Percentiles rank a stretch among this genome's conserved stretches.
These are phyloP conservation scores for Neurospora sp. DNA, from an alignment of 495 filamentous ascomycete genomes.

Conservation along the genomic window DNA sequence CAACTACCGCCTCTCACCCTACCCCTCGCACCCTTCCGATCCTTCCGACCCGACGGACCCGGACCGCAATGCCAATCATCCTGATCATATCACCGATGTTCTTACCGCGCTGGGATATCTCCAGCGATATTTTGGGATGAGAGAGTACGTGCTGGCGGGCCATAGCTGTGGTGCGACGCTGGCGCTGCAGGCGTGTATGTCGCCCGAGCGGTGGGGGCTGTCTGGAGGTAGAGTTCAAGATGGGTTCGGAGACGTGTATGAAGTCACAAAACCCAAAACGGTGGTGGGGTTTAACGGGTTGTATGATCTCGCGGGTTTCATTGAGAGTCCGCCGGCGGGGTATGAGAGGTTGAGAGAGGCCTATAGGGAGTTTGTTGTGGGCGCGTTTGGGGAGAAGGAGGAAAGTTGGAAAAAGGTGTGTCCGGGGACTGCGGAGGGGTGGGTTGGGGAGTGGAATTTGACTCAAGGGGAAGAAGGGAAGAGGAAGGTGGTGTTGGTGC, in stretches of 20 bases:
- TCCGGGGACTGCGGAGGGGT: conserved; percentile 26
- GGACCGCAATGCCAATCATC: conserved; percentile 45
- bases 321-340: conserved; percentile 5
- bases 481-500: conserved; percentile 20
- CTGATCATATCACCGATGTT: conserved; percentile 66
- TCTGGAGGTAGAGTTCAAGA: too few relatives aligned
- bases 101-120: conserved; percentile 51
- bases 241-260: too few relatives aligned
- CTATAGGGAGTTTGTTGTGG: conserved; percentile 50
- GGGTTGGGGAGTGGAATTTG: conserved; percentile 16
- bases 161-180: conserved; percentile 71
- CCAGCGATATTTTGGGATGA: conserved; percentile 29
- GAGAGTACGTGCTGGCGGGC: conserved; percentile 56
- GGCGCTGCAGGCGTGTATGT: conserved; percentile 58
- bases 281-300: conserved; percentile 47
- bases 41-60: conserved; percentile 15
- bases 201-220: conserved; percentile 14
- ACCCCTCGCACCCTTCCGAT: conserved; percentile 51
- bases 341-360: conserved; percentile 37
- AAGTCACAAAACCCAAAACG: conserved; percentile 9
- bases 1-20: conserved; percentile 70
- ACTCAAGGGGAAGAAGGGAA: conserved; percentile 9
- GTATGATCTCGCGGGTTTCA: conserved; percentile 51
- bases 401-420: conserved; percentile 42
- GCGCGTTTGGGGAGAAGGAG: conserved; percentile 53